Base-by-base conservation (phyloP, 192 early-diverging fungal genomes). In the Gamsiella multidivaricata region DNA sequence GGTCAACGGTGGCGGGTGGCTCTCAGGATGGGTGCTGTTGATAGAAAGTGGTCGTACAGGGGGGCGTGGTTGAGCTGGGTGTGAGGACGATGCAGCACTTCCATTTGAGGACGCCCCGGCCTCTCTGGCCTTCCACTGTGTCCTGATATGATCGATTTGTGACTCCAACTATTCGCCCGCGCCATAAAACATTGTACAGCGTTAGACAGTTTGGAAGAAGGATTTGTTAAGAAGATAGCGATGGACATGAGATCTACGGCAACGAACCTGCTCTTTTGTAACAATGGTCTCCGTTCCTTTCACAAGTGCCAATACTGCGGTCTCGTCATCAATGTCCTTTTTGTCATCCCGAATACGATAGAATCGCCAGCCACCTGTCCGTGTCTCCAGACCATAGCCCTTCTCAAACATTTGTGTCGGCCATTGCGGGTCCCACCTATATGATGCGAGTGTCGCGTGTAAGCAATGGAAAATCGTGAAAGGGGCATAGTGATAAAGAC, bases 311-410 rank as follows among this genome's bases (percentile, higher is more conserved):
- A 84, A 78, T 2, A 90, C 59, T 2, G 74, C 75, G 3, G 56
- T 50, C 42, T 87, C 86, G 42, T 91, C 87, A 53, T 90, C 87
- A 1, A 86, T 82, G 25, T 74, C 82, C 17, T 67, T 78, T 56
- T 90, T 92, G 63, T 92, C 90, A 20, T 91, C 88, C 10, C 89
- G 82, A 22, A 83, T 60, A 10, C 82, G 80, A 18, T 83, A 81
- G 63, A 83, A 86, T 39, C 80, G 82, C 85, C 85, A 87, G 17
- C 85, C 85, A n/a, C 85, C 85, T 36, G 70, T 80, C 42, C 85
- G 74, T 15, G 65, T 62, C 20, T 61, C 70, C 18, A 82, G 73
- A 15, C 83, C 85, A 61, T 83, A 85, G 12, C 85, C 83, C 50
- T 75, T 82, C 32, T 87, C 85, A 45, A 84, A 65, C 71, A 87